Base-by-base conservation (phyloP, 768 basidiomycete genomes). In the Mycena leptocephala region DNA sequence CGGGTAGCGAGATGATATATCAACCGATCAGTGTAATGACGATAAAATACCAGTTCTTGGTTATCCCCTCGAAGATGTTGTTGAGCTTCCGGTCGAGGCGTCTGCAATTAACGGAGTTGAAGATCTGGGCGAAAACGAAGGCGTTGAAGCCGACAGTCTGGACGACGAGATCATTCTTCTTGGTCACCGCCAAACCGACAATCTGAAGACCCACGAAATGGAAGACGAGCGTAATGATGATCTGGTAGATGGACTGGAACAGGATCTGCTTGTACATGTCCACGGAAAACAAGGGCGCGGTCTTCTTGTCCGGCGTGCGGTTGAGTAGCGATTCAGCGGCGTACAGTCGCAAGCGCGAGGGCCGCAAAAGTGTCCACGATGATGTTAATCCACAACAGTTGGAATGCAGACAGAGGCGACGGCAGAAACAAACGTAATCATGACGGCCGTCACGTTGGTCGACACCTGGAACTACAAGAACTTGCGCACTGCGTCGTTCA, bases 291-390 rank as follows among this genome's bases (percentile, higher is more conserved):
- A 99, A 86, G 2, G 98, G 96, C 2, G 96, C 93, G 1, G 90
- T 92, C 86, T 96, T 95, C 87, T 91, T 93, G 84, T 99, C 97
- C 5, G 98, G 98, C 83, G 95, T 95, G 81, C 98, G 93, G 70
- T 98, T 89, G 53, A 99, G 92, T 37, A 96, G 90, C 8, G 88
- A 83, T 59, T 93, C 93, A 1, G 94, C 92, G 0, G 98, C 97
- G 97, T 83, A 99, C 98, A 30, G 98, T 99, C 22, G 98, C 98
- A 64, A 99, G 92, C 14, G 98, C 98, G 64, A 99, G 93, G 30
- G 98, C 98, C 70, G 98, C 98, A 82, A 99, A 99, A 1, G 97
- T 98, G 83, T 98, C 97, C 97, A 98, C 97, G 84, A 98, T 98
- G 76, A 99, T 94, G 88, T 99, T 99, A 85, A 99, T 96, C 97